Evolutionary conservation across 306 rosid genomes (phyloP).

Genomic region (Oemleria cerasiformis): DNA sequence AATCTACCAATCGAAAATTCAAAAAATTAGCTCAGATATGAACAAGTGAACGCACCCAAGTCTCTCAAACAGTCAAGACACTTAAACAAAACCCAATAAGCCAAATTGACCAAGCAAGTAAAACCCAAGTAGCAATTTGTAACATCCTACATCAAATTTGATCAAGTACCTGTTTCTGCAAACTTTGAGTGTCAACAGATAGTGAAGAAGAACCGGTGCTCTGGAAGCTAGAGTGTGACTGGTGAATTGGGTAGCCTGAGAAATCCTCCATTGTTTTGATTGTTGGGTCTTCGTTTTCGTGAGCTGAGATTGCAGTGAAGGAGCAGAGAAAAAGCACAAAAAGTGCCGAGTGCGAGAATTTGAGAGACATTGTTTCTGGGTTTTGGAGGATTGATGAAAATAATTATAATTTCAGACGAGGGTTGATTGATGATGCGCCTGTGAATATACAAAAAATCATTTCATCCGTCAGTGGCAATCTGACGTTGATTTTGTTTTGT

Average conservation of each 20-base stretch:
- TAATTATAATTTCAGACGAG: not conserved
- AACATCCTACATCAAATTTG: not conserved
- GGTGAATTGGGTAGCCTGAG: conserved; percentile 75
- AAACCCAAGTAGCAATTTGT: not conserved
- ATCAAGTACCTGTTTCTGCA: conserved; percentile 69
- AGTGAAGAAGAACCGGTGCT: conserved; percentile 43
- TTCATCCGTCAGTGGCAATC: not conserved
- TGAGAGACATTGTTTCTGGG: conserved; percentile 27
- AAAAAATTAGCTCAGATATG: conserved; percentile 15
- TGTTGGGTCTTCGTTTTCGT: conserved; percentile 55
- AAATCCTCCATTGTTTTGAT: conserved; percentile 80
- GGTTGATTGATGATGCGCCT: not conserved
- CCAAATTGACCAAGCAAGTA: not conserved
- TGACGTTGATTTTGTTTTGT: not conserved
- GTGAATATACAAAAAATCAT: not conserved
- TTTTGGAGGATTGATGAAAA: not conserved
- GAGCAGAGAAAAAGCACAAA: conserved; percentile 32
- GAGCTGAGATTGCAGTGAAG: conserved; percentile 34
- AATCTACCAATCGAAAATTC: conserved; percentile 40
- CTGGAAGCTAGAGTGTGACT: conserved; percentile 38
- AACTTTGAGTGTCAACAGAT: conserved; percentile 52
- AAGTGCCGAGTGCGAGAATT: conserved; percentile 19
- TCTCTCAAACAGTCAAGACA: not conserved
- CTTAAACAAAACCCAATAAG: not conserved
- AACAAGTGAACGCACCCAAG: not conserved